Conservation (phyloP, 768 basidiomycete species). For the Fomitopsis pulvina region DNA sequence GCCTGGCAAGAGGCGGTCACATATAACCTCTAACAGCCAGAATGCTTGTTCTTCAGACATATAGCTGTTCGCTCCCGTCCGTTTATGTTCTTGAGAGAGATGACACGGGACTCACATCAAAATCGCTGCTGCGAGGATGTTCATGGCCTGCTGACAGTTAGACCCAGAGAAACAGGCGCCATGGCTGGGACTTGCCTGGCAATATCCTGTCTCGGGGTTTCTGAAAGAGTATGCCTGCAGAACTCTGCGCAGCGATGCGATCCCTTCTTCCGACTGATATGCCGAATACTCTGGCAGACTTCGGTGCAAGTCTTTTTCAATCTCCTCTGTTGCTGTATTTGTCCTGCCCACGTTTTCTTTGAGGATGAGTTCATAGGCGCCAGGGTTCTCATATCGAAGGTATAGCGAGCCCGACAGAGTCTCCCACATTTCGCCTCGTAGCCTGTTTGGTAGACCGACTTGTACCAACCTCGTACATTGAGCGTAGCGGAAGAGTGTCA, state of each 20-base stretch:
- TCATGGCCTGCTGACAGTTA: constrained; percentile 68
- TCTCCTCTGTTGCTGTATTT: constrained; percentile 92
- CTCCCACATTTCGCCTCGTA: constrained; percentile 98
- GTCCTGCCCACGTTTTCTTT: constrained; percentile 71
- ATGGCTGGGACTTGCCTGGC: constrained; percentile 50
- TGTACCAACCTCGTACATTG: constrained; percentile 96
- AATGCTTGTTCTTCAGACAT: constrained; percentile 99
- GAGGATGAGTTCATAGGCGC: constrained; percentile 70
- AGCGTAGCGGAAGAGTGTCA: constrained; percentile 94
- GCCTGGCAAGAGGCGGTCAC: constrained; percentile 92
- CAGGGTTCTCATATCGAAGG: constrained; percentile 82
- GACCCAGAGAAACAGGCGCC: not conserved
- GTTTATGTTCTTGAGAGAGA: not conserved
- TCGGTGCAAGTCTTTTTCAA: constrained; percentile 96
- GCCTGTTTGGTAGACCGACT: constrained; percentile 90
- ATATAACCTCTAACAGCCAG: constrained; percentile 92
- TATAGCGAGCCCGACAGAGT: constrained; percentile 90
- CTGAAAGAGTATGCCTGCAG: constrained; percentile 93
- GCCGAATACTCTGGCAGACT: constrained; percentile 96
- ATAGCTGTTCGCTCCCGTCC: constrained; percentile 51
- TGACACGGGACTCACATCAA: constrained; percentile 54
- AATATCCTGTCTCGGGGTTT: constrained; percentile 93
- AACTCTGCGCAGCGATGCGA: constrained; percentile 78
- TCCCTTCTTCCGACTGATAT: constrained; percentile 88
- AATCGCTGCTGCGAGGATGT: constrained; percentile 93